phyloP scores from a whole-genome alignment of 306 rosid genomes.

The Fagus sylvatica region DNA sequence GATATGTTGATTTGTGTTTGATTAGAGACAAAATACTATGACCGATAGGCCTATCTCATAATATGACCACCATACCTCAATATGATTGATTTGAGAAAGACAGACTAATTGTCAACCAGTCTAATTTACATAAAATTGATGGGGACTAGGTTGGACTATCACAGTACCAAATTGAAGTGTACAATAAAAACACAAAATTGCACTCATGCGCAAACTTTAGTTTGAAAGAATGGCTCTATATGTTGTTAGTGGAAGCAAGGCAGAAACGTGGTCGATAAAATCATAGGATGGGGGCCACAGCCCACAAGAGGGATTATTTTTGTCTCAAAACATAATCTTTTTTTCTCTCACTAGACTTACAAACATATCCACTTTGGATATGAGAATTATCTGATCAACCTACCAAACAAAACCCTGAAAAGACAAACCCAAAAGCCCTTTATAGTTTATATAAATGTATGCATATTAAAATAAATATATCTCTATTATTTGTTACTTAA shows the following conservation, averaged over 20 bases:
- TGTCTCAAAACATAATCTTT: constrained; percentile 35
- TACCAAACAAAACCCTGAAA: constrained; percentile 40
- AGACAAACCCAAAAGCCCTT: constrained; percentile 39
- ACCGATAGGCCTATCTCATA: neutral
- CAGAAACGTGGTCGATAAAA: constrained; percentile 25
- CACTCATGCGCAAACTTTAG: constrained; percentile 33
- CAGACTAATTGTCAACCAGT: constrained; percentile 17
- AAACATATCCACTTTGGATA: constrained; percentile 42
- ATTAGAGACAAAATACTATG: too few relatives aligned
- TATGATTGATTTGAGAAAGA: constrained; percentile 26
- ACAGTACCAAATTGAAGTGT: constrained; percentile 20
- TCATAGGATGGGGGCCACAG: constrained; percentile 46
- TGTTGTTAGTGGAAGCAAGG: constrained; percentile 33
- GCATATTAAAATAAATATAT: neutral
- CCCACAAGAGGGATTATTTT: constrained; percentile 36
- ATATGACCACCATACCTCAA: neutral
- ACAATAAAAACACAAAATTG: constrained; percentile 26
- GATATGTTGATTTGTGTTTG: too few relatives aligned
- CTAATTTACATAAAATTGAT: constrained; percentile 21
- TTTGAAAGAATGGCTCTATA: constrained; percentile 39
- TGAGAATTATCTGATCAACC: constrained; percentile 19
- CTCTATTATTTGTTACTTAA: neutral
- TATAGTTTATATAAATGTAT: neutral
- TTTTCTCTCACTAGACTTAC: constrained; percentile 38
- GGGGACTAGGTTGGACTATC: constrained; percentile 38